phyloP scores from a whole-genome alignment of 1,284 basidiomycete species.

The Nidula niveotomentosa region DNA sequence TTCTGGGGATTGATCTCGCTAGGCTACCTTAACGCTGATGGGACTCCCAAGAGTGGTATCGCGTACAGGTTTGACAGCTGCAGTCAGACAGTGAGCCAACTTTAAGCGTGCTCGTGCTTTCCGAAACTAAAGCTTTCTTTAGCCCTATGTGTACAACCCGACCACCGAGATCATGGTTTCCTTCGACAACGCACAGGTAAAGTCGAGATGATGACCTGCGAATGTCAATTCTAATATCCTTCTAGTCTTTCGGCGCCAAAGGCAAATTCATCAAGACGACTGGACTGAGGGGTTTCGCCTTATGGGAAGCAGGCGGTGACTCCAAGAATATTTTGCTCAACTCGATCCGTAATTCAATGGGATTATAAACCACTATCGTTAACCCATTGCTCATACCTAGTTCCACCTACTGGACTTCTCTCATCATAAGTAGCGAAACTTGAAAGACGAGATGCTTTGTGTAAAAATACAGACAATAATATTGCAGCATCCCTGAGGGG shows the following conservation, averaged over 20 bases:
- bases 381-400: too few species aligned
- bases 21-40: constrained; percentile 55
- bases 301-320: constrained; percentile 62
- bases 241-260: constrained; percentile 54
- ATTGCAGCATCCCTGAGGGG: too few species aligned
- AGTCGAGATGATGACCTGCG: constrained; percentile 24
- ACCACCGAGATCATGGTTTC: constrained; percentile 59
- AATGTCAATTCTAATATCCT: too few species aligned
- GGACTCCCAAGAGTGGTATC: constrained; percentile 48
- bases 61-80: constrained; percentile 57
- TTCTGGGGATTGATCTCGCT: constrained; percentile 62
- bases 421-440: too few species aligned
- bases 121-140: constrained; percentile 11
- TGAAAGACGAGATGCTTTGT: too few species aligned
- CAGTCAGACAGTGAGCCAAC: constrained; percentile 63
- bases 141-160: constrained; percentile 70
- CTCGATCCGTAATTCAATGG: constrained; percentile 39
- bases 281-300: constrained; percentile 50
- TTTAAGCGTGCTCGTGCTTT: neutral
- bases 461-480: too few species aligned
- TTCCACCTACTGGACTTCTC: too few species aligned
- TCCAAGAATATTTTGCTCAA: constrained; percentile 48
- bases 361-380: constrained; percentile 23
- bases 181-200: constrained; percentile 51
- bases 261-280: constrained; percentile 47